Evolutionary conservation across 2,329 filamentous ascomycete species (phyloP).

Genomic region (Ascochyta pisi): DNA sequence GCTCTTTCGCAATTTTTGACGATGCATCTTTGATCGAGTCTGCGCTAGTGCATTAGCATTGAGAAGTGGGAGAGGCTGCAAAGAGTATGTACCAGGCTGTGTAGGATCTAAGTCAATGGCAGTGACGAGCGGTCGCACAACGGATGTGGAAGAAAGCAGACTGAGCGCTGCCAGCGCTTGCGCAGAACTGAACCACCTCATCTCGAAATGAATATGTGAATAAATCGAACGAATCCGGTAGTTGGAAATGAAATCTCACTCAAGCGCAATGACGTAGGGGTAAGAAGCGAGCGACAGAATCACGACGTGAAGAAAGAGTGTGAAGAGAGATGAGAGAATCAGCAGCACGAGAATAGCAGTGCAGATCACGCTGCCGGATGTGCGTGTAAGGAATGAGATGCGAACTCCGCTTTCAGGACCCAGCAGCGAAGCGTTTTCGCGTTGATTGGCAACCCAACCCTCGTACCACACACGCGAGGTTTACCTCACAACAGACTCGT

Average conservation of each 20-base stretch:
- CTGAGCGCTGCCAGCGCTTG: constrained; percentile 36
- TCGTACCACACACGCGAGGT: neutral
- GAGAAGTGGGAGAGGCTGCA: neutral
- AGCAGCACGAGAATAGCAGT: constrained; percentile 2
- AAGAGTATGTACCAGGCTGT: constrained; percentile 24
- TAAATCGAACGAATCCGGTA: constrained; percentile 12
- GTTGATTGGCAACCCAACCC: neutral
- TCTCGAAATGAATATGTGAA: constrained; percentile 26
- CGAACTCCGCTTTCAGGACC: constrained; percentile 4
- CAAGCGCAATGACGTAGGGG: neutral
- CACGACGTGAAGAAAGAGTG: constrained; percentile 5
- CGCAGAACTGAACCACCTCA: constrained; percentile 38
- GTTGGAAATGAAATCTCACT: neutral
- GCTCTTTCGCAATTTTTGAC: constrained; percentile 53
- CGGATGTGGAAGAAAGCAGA: constrained; percentile 26
- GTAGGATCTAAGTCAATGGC: constrained; percentile 37
- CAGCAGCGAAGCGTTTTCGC: constrained; percentile 2
- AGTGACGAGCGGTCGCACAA: constrained; percentile 25
- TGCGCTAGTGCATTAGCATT: constrained; percentile 11
- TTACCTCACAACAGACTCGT: neutral
- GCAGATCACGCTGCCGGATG: constrained; percentile 5
- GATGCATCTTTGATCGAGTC: constrained; percentile 58
- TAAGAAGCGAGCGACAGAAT: neutral
- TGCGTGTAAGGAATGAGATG: constrained; percentile 3
- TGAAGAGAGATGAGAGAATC: constrained; percentile 2